Evolutionary conservation across 345 rosid species (phyloP).

Genomic region (Citrus maxima): DNA sequence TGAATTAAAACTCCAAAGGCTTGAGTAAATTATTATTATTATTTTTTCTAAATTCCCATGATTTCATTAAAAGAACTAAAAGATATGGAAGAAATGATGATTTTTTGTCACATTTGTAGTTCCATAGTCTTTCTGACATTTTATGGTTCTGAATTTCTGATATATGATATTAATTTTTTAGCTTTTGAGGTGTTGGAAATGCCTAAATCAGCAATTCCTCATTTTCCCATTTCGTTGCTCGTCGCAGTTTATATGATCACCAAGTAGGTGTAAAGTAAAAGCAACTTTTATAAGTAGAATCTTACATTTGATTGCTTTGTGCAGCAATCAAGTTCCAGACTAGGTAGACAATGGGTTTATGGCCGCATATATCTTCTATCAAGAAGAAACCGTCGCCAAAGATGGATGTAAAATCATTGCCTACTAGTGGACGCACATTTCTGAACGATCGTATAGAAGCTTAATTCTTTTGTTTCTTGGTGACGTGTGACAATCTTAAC

Average conservation of each 20-base stretch:
- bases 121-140: background rate
- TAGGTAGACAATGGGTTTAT: constrained; percentile 80
- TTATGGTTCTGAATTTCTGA: background rate
- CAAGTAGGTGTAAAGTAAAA: background rate
- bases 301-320: background rate
- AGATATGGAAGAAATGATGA: background rate
- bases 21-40: background rate
- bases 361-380: constrained; percentile 89
- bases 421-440: background rate
- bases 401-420: constrained; percentile 29
- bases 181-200: background rate
- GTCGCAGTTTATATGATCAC: background rate
- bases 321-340: constrained; percentile 58
- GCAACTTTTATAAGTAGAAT: background rate
- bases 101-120: background rate
- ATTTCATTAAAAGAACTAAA: background rate
- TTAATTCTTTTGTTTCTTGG: constrained; percentile 24
- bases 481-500: background rate
- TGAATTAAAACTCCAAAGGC: background rate
- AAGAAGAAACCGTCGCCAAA: constrained; percentile 42
- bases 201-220: background rate
- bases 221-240: background rate
- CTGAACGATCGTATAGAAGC: constrained; percentile 10
- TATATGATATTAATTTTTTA: background rate
- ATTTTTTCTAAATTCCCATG: background rate